A percentile compares a stretch with the other conserved stretches of the same genome.
Evolutionary conservation across 331 rosid species (phyloP).

Genomic region (Spiraea crenata): DNA sequence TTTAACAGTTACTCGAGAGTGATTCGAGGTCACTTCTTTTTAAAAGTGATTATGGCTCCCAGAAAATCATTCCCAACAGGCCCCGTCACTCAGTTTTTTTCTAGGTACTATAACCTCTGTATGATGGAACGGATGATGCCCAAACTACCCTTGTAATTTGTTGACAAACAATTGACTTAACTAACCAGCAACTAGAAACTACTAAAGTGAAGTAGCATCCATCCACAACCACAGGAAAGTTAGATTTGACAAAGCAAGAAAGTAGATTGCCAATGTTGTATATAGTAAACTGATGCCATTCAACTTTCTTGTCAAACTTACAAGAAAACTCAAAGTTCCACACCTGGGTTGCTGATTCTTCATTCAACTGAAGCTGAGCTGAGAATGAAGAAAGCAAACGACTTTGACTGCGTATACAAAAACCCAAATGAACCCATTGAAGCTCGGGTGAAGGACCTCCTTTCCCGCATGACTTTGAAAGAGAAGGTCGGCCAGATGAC

Average conservation of each 20-base stretch:
- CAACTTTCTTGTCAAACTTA: background rate
- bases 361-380: background rate
- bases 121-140: background rate
- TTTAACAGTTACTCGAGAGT: no score
- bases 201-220: background rate
- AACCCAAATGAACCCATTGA: constrained; percentile 58
- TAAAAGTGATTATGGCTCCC: no score
- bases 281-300: background rate
- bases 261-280: background rate
- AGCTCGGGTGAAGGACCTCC: constrained; percentile 75
- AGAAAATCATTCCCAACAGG: no score
- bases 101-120: background rate
- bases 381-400: constrained; percentile 18
- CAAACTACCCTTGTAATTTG: constrained; percentile 2
- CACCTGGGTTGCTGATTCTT: background rate
- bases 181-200: background rate
- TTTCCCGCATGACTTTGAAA: constrained; percentile 70
- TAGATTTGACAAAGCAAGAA: constrained; percentile 3
- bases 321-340: background rate
- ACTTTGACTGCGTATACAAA: constrained; percentile 43
- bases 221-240: constrained; percentile 5
- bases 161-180: background rate
- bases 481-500: constrained; percentile 85
- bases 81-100: no score
- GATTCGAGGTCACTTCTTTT: no score